These are phyloP conservation scores for Emmonsiellopsis sp. DNA, from an alignment of 2,329 filamentous ascomycete species.

Conservation along the genomic window DNA sequence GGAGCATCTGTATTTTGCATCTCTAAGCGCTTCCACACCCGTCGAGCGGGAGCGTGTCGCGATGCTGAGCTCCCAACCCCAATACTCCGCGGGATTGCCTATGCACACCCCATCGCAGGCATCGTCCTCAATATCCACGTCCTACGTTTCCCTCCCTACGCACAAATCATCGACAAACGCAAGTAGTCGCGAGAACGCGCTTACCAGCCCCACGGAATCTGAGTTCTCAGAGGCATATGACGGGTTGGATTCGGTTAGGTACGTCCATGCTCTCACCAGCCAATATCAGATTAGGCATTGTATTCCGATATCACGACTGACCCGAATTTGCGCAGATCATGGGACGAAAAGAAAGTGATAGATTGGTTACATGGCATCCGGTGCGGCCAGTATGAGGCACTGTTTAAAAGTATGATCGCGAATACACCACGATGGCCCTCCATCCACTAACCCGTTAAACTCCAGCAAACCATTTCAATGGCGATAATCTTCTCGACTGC, in stretches of 20 bases:
- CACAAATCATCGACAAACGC: conserved; percentile 22
- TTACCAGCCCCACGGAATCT: conserved; percentile 79
- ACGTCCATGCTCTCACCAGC: conserved; percentile 20
- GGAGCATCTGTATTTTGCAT: background rate
- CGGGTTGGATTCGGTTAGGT: conserved; percentile 64
- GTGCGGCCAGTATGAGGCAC: conserved; percentile 83
- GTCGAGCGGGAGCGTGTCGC: conserved; percentile 4
- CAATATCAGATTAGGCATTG: background rate
- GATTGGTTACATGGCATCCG: conserved; percentile 88
- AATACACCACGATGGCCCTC: background rate
- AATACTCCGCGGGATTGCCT: conserved; percentile 24
- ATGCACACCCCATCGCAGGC: background rate
- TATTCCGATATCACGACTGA: background rate
- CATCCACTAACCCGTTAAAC: conserved; percentile 1
- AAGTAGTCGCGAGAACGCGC: conserved; percentile 35
- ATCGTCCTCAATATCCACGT: background rate
- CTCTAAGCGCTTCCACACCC: background rate
- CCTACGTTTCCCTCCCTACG: conserved; percentile 21
- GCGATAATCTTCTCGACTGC: conserved; percentile 92
- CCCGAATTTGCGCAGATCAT: conserved; percentile 42
- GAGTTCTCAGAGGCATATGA: conserved; percentile 78
- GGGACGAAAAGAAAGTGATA: conserved; percentile 85
- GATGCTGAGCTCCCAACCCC: conserved; percentile 37
- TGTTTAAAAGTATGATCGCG: conserved; percentile 57
- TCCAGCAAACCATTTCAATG: conserved; percentile 84